These are phyloP conservation scores for Erysimum cheiranthoides DNA, from an alignment of 345 rosid species.

Conservation along the genomic window DNA sequence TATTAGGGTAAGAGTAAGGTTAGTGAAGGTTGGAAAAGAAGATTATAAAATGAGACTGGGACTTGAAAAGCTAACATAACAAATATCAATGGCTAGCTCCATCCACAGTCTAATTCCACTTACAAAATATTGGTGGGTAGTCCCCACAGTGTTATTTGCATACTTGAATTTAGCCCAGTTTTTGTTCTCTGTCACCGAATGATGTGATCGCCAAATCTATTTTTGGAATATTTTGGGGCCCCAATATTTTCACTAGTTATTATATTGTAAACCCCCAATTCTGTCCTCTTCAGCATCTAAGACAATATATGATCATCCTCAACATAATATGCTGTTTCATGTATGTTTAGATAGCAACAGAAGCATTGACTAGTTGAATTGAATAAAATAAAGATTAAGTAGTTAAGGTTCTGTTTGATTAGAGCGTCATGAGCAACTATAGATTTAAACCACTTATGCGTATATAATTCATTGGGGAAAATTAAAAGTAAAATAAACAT, in stretches of 20 bases:
- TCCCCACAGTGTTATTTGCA: slow-evolving; percentile 40
- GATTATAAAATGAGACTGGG: slow-evolving; percentile 1
- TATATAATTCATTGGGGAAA: background rate
- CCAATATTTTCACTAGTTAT: slow-evolving; percentile 26
- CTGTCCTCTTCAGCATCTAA: slow-evolving; percentile 39
- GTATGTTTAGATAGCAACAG: slow-evolving; percentile 22
- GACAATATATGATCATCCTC: background rate
- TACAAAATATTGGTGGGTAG: slow-evolving; percentile 29
- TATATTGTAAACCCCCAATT: slow-evolving; percentile 40
- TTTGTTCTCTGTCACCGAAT: slow-evolving; percentile 34
- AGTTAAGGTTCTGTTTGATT: slow-evolving; percentile 10
- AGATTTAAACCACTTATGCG: slow-evolving; percentile 2
- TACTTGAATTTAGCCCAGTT: slow-evolving; percentile 33
- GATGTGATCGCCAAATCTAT: slow-evolving; percentile 42
- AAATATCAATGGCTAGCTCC: slow-evolving; percentile 18
- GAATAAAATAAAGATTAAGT: background rate
- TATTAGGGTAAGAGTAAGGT: background rate
- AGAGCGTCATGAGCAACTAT: background rate
- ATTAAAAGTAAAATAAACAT: background rate
- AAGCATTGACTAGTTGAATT: slow-evolving; percentile 26
- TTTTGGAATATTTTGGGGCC: slow-evolving; percentile 42
- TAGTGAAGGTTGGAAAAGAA: background rate
- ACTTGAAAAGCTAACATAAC: slow-evolving; percentile 15
- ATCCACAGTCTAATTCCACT: slow-evolving; percentile 32
- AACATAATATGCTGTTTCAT: slow-evolving; percentile 33